These are phyloP conservation scores for Colletotrichum cereale DNA, from an alignment of 2,329 filamentous ascomycete species.

Conservation along the genomic window DNA sequence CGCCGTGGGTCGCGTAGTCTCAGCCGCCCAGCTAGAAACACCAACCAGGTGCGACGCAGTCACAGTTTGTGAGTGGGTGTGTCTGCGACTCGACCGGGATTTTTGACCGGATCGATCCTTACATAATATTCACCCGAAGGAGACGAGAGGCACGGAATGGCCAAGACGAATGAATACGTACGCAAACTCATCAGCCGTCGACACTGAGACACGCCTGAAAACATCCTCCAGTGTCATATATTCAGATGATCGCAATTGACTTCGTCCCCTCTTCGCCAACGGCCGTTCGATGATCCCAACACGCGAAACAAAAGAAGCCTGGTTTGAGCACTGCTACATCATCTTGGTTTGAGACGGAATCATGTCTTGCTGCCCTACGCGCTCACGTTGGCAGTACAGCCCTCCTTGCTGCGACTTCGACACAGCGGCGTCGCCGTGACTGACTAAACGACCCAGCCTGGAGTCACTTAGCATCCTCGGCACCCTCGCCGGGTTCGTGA, in stretches of 20 bases:
- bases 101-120: background rate
- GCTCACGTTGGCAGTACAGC: background rate
- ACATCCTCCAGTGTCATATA: slow-evolving; percentile 24
- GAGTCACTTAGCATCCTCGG: background rate
- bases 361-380: background rate
- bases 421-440: slow-evolving; percentile 5
- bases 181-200: slow-evolving; percentile 12
- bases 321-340: background rate
- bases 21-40: background rate
- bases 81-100: slow-evolving; percentile 1
- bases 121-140: background rate
- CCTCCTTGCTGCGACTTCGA: background rate
- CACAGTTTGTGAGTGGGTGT: background rate
- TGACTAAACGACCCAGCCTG: background rate
- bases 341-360: background rate
- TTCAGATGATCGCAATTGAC: slow-evolving; percentile 30
- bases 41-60: background rate
- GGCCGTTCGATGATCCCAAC: background rate
- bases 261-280: background rate
- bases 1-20: slow-evolving; percentile 4
- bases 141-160: background rate
- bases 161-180: slow-evolving; percentile 19
- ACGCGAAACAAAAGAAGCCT: slow-evolving; percentile 17
- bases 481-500: background rate
- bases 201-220: slow-evolving; percentile 37